These are phyloP conservation scores for Cryphonectria radicalis DNA, from an alignment of 2,329 filamentous ascomycete species.

Conservation along the genomic window DNA sequence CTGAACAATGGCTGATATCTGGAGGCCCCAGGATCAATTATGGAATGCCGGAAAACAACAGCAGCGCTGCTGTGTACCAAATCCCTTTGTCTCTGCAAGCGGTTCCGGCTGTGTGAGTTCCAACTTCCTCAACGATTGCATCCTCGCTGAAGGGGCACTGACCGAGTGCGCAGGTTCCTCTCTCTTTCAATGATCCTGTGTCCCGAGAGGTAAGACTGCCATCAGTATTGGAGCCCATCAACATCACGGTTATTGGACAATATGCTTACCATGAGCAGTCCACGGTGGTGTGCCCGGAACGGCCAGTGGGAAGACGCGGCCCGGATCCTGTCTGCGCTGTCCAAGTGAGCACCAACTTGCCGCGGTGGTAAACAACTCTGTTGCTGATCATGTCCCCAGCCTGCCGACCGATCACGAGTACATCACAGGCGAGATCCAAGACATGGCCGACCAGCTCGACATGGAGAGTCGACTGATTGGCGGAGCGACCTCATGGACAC, in stretches of 20 bases:
- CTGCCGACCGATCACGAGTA: slow-evolving; percentile 58
- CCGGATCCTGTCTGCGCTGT: slow-evolving; percentile 56
- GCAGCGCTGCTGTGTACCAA: slow-evolving; percentile 56
- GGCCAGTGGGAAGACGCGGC: slow-evolving; percentile 70
- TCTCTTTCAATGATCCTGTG: slow-evolving; percentile 65
- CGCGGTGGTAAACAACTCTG: background rate
- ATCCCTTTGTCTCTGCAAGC: slow-evolving; percentile 68
- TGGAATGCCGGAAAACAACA: slow-evolving; percentile 51
- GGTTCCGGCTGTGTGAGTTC: slow-evolving; percentile 59
- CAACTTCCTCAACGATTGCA: background rate
- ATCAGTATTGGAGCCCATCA: background rate
- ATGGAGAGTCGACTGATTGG: slow-evolving; percentile 61
- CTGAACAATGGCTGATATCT: slow-evolving; percentile 39
- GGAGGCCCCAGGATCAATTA: slow-evolving; percentile 58
- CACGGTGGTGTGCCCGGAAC: slow-evolving; percentile 69
- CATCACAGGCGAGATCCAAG: slow-evolving; percentile 64
- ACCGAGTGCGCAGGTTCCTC: slow-evolving; percentile 45
- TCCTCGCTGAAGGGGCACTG: slow-evolving; percentile 3
- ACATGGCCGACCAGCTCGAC: slow-evolving; percentile 71
- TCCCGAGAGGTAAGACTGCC: slow-evolving; percentile 46
- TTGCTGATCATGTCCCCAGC: slow-evolving; percentile 46
- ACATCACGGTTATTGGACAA: background rate
- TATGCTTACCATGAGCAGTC: slow-evolving; percentile 47
- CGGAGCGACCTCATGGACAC: slow-evolving; percentile 57
- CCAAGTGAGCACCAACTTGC: slow-evolving; percentile 37